Base-by-base conservation (phyloP, 768 basidiomycete genomes). In the Rossbeevera mucosa region DNA sequence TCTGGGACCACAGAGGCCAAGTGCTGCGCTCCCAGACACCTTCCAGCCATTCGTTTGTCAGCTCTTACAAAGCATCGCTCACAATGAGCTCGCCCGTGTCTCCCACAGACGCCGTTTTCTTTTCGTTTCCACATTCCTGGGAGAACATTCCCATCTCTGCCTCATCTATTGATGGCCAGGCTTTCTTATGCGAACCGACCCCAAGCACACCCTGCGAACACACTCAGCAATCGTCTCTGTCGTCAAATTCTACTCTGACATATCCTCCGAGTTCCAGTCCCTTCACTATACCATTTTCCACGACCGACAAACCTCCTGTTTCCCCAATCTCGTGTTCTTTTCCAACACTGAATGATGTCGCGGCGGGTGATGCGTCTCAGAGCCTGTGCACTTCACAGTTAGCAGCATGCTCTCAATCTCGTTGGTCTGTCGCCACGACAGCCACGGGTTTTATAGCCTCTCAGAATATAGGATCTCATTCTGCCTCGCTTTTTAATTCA, bases 21-120 rank as follows among this genome's bases (percentile, higher is more conserved):
- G 42, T 54, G 0, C 58, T 52, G 3, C 66, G 59, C 0, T 68
- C 67, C 4, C 67, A 66, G 2, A 68, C 67, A 0, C 24, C 60
- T 1, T 66, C 67, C 49, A 59, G 40, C 3, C 70, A 70, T 18
- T 70, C 67, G 0, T 59, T 45, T n/a, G 26, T 60, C 0, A 50
- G 49, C 14, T 68, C 66, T n/a, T 66, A 59, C 2, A 56, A 68
- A 28, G 63, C 60, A 0, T 58, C 59, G 1, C 40, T 60, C 7
- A 68, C 68, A 0, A 60, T 62, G 1, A 69, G 63, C 11, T 52
- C 60, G 6, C 57, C 58, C 2, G 46, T 60, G 0, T 68, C 67
- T 0, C 67, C 68, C 0, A 49, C 47, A 0, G 66, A 52, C 3
- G 50, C 38, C 29, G 36, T 53, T 1, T 70, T 70, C n/a, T 51